These are phyloP conservation scores for Dipodascus geniculatus DNA, from an alignment of 805 yeast species.

Conservation along the genomic window DNA sequence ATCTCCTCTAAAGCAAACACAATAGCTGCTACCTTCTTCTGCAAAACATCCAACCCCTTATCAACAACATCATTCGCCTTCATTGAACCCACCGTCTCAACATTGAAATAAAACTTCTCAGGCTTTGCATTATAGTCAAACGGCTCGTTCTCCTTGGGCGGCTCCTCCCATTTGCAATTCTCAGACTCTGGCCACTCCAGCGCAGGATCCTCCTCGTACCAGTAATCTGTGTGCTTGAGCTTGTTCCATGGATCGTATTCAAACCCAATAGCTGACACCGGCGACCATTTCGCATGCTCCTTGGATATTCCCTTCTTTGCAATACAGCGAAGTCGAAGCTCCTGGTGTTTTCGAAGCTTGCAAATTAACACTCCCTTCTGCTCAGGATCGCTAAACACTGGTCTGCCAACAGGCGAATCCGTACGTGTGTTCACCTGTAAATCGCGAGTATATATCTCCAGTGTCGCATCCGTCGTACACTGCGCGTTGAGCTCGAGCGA, in stretches of 20 bases:
- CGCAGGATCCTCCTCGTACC: constrained; percentile 87
- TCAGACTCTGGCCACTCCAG: constrained; percentile 88
- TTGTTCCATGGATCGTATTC: constrained; percentile 99
- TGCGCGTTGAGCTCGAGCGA: constrained; percentile 76
- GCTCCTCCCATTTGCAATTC: constrained; percentile 93
- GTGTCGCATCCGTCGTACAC: constrained; percentile 78
- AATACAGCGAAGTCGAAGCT: constrained; percentile 75
- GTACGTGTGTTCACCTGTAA: constrained; percentile 37
- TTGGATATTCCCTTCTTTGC: constrained; percentile 96
- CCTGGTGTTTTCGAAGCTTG: constrained; percentile 87
- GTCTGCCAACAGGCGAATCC: constrained; percentile 52
- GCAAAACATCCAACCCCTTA: constrained; percentile 74
- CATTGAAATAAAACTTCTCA: constrained; percentile 68
- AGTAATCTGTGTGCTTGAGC: constrained; percentile 85
- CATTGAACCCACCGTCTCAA: constrained; percentile 86
- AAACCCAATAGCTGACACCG: constrained; percentile 89
- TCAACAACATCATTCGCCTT: constrained; percentile 82
- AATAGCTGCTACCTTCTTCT: constrained; percentile 82
- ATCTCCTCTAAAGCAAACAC: constrained; percentile 47
- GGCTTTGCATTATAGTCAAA: constrained; percentile 83
- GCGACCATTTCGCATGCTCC: constrained; percentile 98
- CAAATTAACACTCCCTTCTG: constrained; percentile 83
- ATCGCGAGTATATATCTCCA: constrained; percentile 85
- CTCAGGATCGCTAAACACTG: constrained; percentile 68
- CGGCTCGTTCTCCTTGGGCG: constrained; percentile 75